Evolutionary conservation across 2,329 filamentous ascomycete species (phyloP), one percentile per base, ranked within the genome.

Genomic region (Epichloe amarillans): DNA sequence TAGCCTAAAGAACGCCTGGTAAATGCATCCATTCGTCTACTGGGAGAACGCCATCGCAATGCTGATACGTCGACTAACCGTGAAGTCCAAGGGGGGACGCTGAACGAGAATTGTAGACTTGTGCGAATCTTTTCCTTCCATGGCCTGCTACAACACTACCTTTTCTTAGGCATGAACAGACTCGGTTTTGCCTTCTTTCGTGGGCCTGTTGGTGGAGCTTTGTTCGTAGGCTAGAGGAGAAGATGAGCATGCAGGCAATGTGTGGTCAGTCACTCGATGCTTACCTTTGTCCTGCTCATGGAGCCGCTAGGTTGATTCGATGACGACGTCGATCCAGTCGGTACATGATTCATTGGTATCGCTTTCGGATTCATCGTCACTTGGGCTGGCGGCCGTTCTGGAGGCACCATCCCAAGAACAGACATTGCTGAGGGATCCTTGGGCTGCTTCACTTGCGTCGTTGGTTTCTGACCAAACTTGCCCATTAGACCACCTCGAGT

Each of bases 361-460:
- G 49, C 50, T 21, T 47, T 56, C 35, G 55, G 41, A 35, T 54
- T 52, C 19, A 40, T 38, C 39, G 36, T 43, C 42, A 53, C 46
- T 21, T 50, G 55, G 30, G 67, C 59, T 3, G 67, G 66, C 43
- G 69, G 68, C 38, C 72, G 64, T 53, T 70, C 66, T 6, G 72
- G 73, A 21, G 73, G 72, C 11, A 61, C 65, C 55, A 78, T 61
- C 6, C 74, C 74, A 44, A 77, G 63, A 19, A 73, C 70, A 51
- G 73, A 69, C 72, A 77, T 74, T 17, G 74, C 75, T 2, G 74
- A 74, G 2, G 74, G 74, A 50, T 78, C 75, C 30, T 62, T 64
- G n/a, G 66, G 65, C n/a, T 59, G 57, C 50, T 62, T 62, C 4
- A 57, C 53, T 8, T 58, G 57, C 39, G 58, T 55, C 47, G 49